These are phyloP conservation scores for Artemisia tridentata DNA, from an alignment of 129 eudicot species.

Conservation along the genomic window DNA sequence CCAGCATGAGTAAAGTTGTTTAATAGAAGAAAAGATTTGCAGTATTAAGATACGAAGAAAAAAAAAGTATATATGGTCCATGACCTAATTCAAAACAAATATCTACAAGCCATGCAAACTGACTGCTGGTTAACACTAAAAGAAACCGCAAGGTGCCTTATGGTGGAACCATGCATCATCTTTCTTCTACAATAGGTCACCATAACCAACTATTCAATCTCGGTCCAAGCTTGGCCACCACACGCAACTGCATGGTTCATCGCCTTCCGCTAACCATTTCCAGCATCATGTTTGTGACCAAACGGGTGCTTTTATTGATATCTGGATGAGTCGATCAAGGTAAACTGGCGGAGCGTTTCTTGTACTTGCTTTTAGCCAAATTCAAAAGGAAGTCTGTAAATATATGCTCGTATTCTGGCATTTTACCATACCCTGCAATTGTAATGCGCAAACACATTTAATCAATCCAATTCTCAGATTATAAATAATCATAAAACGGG, in stretches of 20 bases:
- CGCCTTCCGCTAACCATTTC: conserved; percentile 10
- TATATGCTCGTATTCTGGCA: conserved; percentile 98
- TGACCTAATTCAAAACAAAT: conserved; percentile 21
- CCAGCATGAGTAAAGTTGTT: too few species aligned
- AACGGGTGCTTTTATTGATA: conserved; percentile 13
- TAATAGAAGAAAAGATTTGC: too few species aligned
- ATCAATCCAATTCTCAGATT: background rate
- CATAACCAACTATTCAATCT: conserved; percentile 11
- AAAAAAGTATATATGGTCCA: background rate
- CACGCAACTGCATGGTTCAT: conserved; percentile 5
- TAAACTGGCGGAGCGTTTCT: conserved; percentile 33
- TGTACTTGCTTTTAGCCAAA: conserved; percentile 60
- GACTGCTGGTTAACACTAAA: conserved; percentile 17
- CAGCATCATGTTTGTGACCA: conserved; percentile 21
- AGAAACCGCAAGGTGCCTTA: background rate
- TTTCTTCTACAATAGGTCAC: conserved; percentile 15
- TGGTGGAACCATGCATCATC: conserved; percentile 3
- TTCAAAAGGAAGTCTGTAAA: conserved; percentile 87
- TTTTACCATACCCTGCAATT: conserved; percentile 87
- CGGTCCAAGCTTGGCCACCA: conserved; percentile 20
- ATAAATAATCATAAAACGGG: background rate
- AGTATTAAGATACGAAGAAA: too few species aligned
- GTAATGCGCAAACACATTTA: background rate
- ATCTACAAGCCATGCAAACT: conserved; percentile 32
- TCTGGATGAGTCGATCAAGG: conserved; percentile 8